phyloP scores from a whole-genome alignment of 1,284 basidiomycete species.

The Pterula multifida region DNA sequence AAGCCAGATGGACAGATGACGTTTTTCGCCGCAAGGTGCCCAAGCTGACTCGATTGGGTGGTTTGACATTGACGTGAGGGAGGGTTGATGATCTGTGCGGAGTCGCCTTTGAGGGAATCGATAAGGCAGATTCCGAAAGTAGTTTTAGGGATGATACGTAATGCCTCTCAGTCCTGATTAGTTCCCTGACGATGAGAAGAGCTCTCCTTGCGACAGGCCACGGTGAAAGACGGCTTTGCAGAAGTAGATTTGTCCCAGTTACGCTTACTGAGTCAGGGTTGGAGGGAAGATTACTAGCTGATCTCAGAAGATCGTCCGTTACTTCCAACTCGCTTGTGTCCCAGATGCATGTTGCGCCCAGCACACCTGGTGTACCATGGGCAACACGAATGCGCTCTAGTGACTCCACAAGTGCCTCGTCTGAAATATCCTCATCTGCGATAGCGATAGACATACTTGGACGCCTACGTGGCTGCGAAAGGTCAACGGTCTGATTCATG shows the following conservation, averaged over 20 bases:
- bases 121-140: conserved; percentile 18
- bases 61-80: conserved; percentile 2
- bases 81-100: conserved; percentile 2
- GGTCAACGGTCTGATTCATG: too few relatives aligned
- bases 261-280: neutral
- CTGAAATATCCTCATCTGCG: conserved; percentile 34
- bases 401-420: conserved; percentile 30
- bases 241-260: neutral
- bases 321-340: neutral
- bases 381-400: conserved; percentile 28
- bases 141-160: conserved; percentile 41
- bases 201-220: conserved; percentile 39
- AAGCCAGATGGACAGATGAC: neutral
- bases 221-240: conserved; percentile 11
- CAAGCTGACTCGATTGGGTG: neutral
- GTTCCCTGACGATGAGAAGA: conserved; percentile 46
- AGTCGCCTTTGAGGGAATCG: neutral
- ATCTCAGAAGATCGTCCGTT: conserved; percentile 8
- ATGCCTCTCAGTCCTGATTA: conserved; percentile 53
- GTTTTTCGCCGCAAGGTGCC: neutral
- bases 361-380: neutral
- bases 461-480: neutral
- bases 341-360: conserved; percentile 5
- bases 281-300: neutral
- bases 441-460: conserved; percentile 27